Percentiles rank a stretch among this genome's conserved stretches.
phyloP scores from a whole-genome alignment of 2,329 filamentous ascomycete species.

The Phialocephala subalpina region DNA sequence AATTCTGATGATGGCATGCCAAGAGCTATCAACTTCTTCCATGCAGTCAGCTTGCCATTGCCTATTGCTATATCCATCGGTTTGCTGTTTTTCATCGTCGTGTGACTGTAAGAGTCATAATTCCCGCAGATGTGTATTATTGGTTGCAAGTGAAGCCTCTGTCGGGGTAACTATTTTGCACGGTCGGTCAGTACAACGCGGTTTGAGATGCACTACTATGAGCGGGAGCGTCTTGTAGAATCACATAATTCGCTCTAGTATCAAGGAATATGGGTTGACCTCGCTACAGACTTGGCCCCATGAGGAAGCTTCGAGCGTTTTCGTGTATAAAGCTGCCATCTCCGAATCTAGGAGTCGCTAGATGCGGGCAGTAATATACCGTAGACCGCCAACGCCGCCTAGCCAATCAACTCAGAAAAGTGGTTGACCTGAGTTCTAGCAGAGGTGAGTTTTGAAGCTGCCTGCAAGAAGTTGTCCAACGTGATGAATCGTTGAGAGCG shows the following conservation, averaged over 20 bases:
- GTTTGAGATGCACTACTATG: conserved; percentile 63
- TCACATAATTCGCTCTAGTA: conserved; percentile 84
- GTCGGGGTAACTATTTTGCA: no score
- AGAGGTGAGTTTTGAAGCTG: no score
- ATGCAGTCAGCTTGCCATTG: conserved; percentile 66
- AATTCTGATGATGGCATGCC: conserved; percentile 82
- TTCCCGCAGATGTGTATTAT: conserved; percentile 78
- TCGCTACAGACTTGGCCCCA: not conserved
- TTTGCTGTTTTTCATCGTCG: conserved; percentile 72
- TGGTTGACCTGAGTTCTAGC: no score
- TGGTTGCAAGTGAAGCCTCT: conserved; percentile 85
- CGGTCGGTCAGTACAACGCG: not conserved
- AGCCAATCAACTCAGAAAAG: no score
- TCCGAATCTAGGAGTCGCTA: not conserved
- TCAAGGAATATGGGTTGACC: conserved; percentile 69
- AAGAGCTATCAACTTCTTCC: conserved; percentile 82
- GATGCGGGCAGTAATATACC: not conserved
- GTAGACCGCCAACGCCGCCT: no score
- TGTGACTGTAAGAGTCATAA: conserved; percentile 78
- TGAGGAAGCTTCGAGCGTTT: not conserved
- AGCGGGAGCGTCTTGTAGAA: conserved; percentile 72
- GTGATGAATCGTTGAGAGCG: no score
- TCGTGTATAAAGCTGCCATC: not conserved
- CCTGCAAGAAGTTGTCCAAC: no score
- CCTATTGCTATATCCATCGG: conserved; percentile 56